Evolutionary conservation across 768 basidiomycete species (phyloP), one percentile per base, ranked within the genome.

Genomic region (Cystofilobasidium ferigula): DNA sequence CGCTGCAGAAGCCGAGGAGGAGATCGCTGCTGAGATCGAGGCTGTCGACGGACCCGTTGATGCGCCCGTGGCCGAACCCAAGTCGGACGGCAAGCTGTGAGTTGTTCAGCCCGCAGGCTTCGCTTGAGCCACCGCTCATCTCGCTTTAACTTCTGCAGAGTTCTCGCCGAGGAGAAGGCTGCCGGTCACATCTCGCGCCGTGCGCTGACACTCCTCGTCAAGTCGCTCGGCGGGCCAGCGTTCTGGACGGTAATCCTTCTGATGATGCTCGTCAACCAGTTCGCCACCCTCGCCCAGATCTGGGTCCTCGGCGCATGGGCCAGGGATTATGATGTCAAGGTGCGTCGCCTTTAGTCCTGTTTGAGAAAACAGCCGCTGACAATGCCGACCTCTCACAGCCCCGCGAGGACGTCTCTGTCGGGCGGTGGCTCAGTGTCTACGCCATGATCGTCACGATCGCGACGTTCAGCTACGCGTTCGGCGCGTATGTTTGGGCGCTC

Each of bases 81-180:
- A 54, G 28, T 32, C 51, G 2, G 71, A 63, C 10, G 67, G 72
- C 22, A 76, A 76, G 67, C 70, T 76, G 51, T 54, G 51, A 12
- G 51, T 32, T 7, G 24, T 10, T 32, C 5, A 10, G 48, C 26
- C 48, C 10, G 43, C 38, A 16, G 16, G 16, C 38, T 8, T 16
- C 38, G 10, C 5, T 47, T 6, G 30, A 54, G 6, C 13, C 51
- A 3, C 28, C 28, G 13, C 30, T 22, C 8, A 54, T 54, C 51
- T 3, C 8, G n/a, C 14, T 3, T 48, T 48, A n/a, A n/a, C n/a
- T n/a, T 24, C 9, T 8, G 8, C 47, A 54, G 51, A 0, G 69
- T 76, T 22, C 64, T 72, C 32, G 74, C 65, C 13, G 77, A 76
- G 54, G 76, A 76, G 65, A 76, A 76, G 70, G 61, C 61, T 13